Evolutionary conservation across 495 filamentous ascomycete species (phyloP).

Genomic region (Aspergillus cristatus): DNA sequence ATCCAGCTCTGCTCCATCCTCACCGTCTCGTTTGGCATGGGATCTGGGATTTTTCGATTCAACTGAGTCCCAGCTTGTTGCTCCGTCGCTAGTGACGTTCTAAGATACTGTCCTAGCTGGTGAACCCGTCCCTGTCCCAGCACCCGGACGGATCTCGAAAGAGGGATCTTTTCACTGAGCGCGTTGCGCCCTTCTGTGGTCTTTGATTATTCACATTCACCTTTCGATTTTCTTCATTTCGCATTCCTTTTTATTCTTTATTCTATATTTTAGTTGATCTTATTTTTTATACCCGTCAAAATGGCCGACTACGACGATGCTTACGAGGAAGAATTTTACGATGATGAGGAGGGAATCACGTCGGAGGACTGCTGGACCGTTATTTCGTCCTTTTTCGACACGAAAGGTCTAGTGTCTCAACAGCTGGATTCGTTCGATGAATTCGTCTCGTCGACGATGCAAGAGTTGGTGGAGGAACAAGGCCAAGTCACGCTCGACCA

Average conservation of each 20-base stretch:
- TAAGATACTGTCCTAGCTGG: background rate
- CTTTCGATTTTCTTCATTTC: too few relatives aligned
- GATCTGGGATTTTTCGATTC: conserved; percentile 10
- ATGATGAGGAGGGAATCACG: conserved; percentile 58
- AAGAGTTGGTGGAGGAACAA: conserved; percentile 85
- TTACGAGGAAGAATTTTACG: conserved; percentile 45
- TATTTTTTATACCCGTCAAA: conserved; percentile 10
- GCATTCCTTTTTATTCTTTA: background rate
- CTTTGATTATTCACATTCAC: background rate
- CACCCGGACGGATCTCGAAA: conserved; percentile 6
- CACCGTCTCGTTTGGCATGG: conserved; percentile 16
- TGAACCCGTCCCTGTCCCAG: conserved; percentile 1
- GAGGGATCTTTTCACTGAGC: conserved; percentile 14
- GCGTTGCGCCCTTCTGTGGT: conserved; percentile 27
- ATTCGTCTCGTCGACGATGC: conserved; percentile 85
- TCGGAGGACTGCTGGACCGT: conserved; percentile 97
- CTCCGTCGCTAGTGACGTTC: background rate
- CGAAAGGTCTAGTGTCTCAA: conserved; percentile 91
- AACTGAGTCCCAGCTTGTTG: conserved; percentile 12
- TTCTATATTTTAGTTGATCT: conserved; percentile 2
- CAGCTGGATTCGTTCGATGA: conserved; percentile 98
- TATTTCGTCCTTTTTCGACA: conserved; percentile 91
- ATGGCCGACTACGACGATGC: conserved; percentile 48
- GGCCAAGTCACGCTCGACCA: conserved; percentile 82
- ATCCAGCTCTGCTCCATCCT: conserved; percentile 6